Evolutionary conservation across 83 land plant species (phyloP), one percentile per base, ranked within the genome.

Genomic region (Thuja plicata): DNA sequence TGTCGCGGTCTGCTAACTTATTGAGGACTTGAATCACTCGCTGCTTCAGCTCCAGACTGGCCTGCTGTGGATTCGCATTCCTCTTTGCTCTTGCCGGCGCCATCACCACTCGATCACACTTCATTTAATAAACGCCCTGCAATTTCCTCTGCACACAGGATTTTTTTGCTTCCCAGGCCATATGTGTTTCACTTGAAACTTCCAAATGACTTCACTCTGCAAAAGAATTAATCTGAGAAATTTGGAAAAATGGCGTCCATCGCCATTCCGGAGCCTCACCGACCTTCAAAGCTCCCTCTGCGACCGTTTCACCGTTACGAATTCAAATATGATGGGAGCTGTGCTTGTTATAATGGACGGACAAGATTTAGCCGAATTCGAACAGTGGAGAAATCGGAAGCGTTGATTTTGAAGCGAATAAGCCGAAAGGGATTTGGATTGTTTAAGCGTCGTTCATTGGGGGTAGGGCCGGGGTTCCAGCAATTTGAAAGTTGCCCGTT

Each of bases 1-100:
- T 96, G 88, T 96, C 98, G 52, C 97, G 87, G 89, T 96, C 98
- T 16, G 95, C 94, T 54, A 96, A 90, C 93, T 95, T 96, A 89
- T 91, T 94, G 27, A 96, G 90, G 2, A 95, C 92, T 27, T 90
- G 85, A 74, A 93, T 78, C 73, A 96, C 92, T 11, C 90, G 77
- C 16, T 92, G 96, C 77, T 96, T 96, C 17, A 96, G 92, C 90
- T 93, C 96, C 89, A 92, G 91, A 66, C 38, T 45, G 0, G 85
- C 89, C 86, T 91, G 94, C 71, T 92, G 93, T 12, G 82, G 43
- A 80, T 62, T 88, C 35, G 19, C 19, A 19, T 85, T 15, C 30
- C 89, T 91, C 85, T 84, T 90, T 24, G 35, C 88, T 46, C 86
- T 93, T 35, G 73, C 34, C 8, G 78, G 84, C 81, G n/a, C 35